phyloP scores from a whole-genome alignment of 352 stramenopile species.

The Phytophthora aleatoria region DNA sequence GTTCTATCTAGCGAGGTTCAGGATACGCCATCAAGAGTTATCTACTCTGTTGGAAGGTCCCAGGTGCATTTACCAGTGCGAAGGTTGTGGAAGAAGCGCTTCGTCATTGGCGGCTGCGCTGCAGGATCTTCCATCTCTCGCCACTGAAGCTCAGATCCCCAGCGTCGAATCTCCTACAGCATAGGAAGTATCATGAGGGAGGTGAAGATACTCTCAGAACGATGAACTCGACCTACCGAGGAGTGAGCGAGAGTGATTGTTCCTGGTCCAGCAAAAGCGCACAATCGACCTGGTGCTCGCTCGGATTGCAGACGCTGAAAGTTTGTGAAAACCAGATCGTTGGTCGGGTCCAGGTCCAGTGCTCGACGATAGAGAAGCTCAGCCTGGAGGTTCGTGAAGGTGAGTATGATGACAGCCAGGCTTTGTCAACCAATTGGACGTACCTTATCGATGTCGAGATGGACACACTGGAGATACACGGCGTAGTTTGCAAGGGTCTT shows the following conservation, averaged over 20 bases:
- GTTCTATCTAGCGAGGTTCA: constrained; percentile 1
- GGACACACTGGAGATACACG: constrained; percentile 61
- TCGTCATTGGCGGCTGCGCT: constrained; percentile 27
- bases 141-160: constrained; percentile 34
- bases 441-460: constrained; percentile 65
- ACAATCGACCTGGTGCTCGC: constrained; percentile 52
- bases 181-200: not conserved
- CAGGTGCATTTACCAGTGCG: constrained; percentile 46
- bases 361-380: constrained; percentile 71
- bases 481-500: constrained; percentile 72
- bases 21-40: not conserved
- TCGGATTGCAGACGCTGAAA: constrained; percentile 63
- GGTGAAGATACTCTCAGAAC: not conserved
- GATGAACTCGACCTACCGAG: constrained; percentile 23
- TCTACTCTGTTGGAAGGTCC: constrained; percentile 22
- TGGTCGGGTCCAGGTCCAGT: constrained; percentile 52
- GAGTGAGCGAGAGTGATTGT: constrained; percentile 50
- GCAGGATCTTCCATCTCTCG: constrained; percentile 50
- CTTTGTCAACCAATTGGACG: not conserved
- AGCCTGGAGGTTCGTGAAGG: constrained; percentile 29
- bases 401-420: not conserved
- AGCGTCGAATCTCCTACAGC: constrained; percentile 17
- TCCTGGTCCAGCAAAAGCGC: constrained; percentile 52
- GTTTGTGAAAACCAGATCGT: constrained; percentile 62
- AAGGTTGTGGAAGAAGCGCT: constrained; percentile 53